Conservation (phyloP, 1,284 basidiomycete species). For the Boletus smithii region DNA sequence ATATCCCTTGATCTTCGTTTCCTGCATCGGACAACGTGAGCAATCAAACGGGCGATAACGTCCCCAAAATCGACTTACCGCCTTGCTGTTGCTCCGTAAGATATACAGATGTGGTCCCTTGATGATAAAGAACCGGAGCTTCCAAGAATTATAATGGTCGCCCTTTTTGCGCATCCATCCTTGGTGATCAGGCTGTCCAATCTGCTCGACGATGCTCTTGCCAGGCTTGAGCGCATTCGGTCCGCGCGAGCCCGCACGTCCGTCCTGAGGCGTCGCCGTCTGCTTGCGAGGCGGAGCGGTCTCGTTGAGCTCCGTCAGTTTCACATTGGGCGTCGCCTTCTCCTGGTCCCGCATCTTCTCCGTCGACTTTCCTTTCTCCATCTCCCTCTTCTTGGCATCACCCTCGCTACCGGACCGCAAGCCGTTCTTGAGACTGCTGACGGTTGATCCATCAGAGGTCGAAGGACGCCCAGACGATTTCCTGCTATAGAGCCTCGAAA, state of each 20-base stretch:
- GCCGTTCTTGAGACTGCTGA: constrained; percentile 15
- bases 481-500: constrained; percentile 48
- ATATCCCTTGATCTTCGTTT: constrained; percentile 93
- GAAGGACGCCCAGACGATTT: constrained; percentile 40
- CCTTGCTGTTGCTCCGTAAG: constrained; percentile 65
- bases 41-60: not conserved
- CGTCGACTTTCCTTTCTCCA: constrained; percentile 23
- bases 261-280: constrained; percentile 39
- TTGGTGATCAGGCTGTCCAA: constrained; percentile 81
- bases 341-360: constrained; percentile 24
- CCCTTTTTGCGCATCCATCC: constrained; percentile 98
- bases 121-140: constrained; percentile 89
- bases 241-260: constrained; percentile 19
- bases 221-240: constrained; percentile 53
- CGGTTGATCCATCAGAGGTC: constrained; percentile 33
- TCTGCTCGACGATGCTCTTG: constrained; percentile 78
- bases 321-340: constrained; percentile 19
- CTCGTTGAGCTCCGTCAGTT: constrained; percentile 17
- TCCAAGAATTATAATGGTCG: constrained; percentile 93
- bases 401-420: constrained; percentile 4
- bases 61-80: constrained; percentile 45
- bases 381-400: constrained; percentile 18
- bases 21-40: constrained; percentile 43
- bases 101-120: constrained; percentile 91
- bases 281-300: constrained; percentile 48